Evolutionary conservation across 441 rosid genomes (phyloP).

Genomic region (Francoa sonchifolia): DNA sequence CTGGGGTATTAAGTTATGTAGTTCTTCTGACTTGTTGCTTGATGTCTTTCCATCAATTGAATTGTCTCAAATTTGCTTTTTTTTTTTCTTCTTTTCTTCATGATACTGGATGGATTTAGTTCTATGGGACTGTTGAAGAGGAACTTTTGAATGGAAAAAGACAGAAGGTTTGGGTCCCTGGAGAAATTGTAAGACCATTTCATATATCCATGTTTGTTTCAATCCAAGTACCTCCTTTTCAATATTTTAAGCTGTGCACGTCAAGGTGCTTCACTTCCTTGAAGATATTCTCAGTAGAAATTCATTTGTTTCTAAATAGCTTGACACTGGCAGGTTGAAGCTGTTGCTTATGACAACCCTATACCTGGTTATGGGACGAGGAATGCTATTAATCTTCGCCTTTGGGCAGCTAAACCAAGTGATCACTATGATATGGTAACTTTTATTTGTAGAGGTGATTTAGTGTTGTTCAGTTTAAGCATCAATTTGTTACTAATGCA

Average conservation of each 20-base stretch:
- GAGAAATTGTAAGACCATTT: conserved; percentile 27
- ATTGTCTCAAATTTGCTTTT: conserved; percentile 8
- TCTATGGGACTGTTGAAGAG: conserved; percentile 39
- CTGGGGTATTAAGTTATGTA: too few species aligned
- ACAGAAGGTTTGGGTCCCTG: conserved; percentile 36
- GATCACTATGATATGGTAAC: conserved; percentile 37
- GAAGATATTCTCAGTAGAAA: too few species aligned
- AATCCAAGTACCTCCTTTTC: neutral
- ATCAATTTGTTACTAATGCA: too few species aligned
- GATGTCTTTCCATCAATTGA: neutral
- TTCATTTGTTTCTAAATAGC: neutral
- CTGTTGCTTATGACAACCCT: conserved; percentile 50
- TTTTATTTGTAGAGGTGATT: neutral
- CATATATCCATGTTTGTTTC: neutral
- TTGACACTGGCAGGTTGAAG: conserved; percentile 33
- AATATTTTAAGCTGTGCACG: too few species aligned
- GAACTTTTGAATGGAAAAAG: conserved; percentile 23
- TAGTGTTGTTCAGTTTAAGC: too few species aligned
- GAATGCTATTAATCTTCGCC: conserved; percentile 42
- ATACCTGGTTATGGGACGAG: conserved; percentile 49
- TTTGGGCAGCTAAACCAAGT: conserved; percentile 55
- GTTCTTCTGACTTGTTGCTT: too few species aligned
- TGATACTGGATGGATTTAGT: conserved; percentile 22
- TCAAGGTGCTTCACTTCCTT: too few species aligned
- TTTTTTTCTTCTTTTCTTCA: neutral